A percentile compares a stretch with the other conserved stretches of the same genome.
Conservation (phyloP, 2,329 filamentous ascomycete genomes). For the Triangularia verruculosa region DNA sequence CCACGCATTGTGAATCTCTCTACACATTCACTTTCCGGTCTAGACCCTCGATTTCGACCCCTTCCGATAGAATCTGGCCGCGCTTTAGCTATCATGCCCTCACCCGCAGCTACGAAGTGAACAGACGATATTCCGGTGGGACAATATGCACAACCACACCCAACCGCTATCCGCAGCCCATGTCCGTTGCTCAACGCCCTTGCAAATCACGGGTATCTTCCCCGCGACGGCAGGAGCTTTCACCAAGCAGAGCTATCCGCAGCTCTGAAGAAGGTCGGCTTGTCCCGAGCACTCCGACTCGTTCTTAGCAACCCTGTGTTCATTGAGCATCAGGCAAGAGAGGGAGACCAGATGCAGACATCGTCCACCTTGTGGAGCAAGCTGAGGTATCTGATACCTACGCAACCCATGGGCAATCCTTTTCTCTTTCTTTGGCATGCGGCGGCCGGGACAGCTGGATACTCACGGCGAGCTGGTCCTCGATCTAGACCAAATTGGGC, state of each 20-base stretch:
- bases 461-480: not conserved
- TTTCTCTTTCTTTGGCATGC: not conserved
- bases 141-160: not conserved
- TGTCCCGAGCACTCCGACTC: not conserved
- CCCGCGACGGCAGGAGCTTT: constrained; percentile 20
- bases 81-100: no score
- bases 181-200: constrained; percentile 30
- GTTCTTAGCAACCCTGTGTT: not conserved
- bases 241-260: not conserved
- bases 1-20: no score
- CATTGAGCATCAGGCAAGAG: not conserved
- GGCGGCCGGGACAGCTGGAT: not conserved
- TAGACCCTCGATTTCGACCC: no score
- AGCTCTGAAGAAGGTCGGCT: not conserved
- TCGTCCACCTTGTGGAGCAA: not conserved
- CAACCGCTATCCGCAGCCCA: constrained; percentile 14
- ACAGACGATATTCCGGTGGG: not conserved
- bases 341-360: not conserved
- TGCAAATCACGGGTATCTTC: constrained; percentile 31
- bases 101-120: no score
- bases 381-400: not conserved
- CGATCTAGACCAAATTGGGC: not conserved
- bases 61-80: no score
- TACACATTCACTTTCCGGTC: no score
- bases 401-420: not conserved